phyloP scores from a whole-genome alignment of 2,329 filamentous ascomycete species.

The Pestalotiopsis fici region DNA sequence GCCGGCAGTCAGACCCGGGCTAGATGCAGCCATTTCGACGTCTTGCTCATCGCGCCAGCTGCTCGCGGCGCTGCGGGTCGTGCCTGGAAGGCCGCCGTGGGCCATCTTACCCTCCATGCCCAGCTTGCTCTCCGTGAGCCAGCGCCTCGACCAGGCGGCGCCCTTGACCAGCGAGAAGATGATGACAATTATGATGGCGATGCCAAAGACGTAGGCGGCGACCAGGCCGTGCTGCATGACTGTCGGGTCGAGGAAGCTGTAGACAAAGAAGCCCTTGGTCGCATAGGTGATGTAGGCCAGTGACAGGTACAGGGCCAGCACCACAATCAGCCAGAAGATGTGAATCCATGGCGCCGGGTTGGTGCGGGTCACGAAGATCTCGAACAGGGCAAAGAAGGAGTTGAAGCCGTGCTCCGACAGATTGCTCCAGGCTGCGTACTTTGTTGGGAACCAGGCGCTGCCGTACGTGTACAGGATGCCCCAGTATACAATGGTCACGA shows the following conservation, averaged over 20 bases:
- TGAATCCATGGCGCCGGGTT: constrained; percentile 60
- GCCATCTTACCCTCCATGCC: constrained; percentile 25
- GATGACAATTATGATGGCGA: constrained; percentile 41
- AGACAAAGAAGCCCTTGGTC: constrained; percentile 74
- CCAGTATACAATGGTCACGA: constrained; percentile 76
- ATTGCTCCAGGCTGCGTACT: constrained; percentile 64
- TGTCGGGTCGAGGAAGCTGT: constrained; percentile 71
- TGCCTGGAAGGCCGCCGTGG: not conserved
- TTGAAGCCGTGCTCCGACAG: constrained; percentile 78
- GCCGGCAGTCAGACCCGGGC: not conserved
- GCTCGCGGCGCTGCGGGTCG: not conserved
- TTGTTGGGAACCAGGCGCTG: constrained; percentile 54
- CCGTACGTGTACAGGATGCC: constrained; percentile 66
- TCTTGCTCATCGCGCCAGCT: constrained; percentile 8
- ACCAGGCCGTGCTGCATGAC: constrained; percentile 55
- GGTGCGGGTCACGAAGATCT: constrained; percentile 70
- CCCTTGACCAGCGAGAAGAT: constrained; percentile 43
- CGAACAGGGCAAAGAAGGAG: constrained; percentile 71
- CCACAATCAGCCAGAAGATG: constrained; percentile 65
- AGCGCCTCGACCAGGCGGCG: constrained; percentile 40
- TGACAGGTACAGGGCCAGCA: constrained; percentile 71
- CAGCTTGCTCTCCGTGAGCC: constrained; percentile 33
- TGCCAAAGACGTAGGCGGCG: constrained; percentile 60
- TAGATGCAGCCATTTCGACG: constrained; percentile 1
- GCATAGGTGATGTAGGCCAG: constrained; percentile 74